Evolutionary conservation across 192 early-diverging fungal species (phyloP).

Genomic region (Backusella liffmaniae): DNA sequence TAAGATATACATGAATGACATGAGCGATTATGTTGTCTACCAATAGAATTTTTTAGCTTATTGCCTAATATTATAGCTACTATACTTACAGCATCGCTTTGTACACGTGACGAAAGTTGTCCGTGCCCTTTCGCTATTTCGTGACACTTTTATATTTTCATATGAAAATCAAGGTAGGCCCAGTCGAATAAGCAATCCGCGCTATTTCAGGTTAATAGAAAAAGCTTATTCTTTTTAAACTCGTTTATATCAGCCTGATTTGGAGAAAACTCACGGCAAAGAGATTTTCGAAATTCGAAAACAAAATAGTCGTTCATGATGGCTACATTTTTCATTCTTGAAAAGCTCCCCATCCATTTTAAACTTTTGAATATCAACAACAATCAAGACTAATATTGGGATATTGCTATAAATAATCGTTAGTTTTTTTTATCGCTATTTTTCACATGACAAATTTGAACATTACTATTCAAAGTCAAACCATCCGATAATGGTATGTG

Average conservation of each 20-base stretch:
- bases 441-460: neutral
- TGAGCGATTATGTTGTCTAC: neutral
- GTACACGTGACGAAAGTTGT: neutral
- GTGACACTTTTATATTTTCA: neutral
- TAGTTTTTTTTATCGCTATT: neutral
- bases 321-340: neutral
- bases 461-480: neutral
- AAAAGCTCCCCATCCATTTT: neutral
- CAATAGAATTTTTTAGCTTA: neutral
- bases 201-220: neutral
- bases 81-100: neutral
- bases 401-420: neutral
- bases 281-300: neutral
- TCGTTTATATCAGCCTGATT: neutral
- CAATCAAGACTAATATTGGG: neutral
- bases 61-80: neutral
- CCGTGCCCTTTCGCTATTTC: neutral
- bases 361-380: neutral
- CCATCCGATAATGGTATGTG: neutral
- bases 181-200: neutral
- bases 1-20: neutral
- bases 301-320: neutral
- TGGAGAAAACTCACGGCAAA: neutral
- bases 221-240: neutral
- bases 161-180: slow-evolving; percentile 5